These are phyloP conservation scores for Pythium brachiatum DNA, from an alignment of 352 stramenopile species.

Conservation along the genomic window DNA sequence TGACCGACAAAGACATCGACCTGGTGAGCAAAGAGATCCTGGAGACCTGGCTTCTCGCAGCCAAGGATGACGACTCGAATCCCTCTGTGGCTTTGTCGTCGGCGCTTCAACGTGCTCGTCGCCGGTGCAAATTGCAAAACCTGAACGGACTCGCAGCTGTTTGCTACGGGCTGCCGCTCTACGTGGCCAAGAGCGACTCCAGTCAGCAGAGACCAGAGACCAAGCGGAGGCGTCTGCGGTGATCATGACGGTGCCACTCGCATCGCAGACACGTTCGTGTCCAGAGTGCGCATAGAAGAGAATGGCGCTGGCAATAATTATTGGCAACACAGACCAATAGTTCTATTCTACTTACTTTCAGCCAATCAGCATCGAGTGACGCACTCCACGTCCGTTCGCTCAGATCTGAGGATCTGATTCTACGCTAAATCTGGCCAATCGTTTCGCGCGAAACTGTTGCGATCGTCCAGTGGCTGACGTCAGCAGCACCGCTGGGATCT, in stretches of 20 bases:
- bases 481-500: not conserved
- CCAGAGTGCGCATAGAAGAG: too few relatives aligned
- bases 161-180: slow-evolving; percentile 92
- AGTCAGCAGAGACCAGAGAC: not conserved
- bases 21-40: slow-evolving; percentile 75
- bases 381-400: slow-evolving; percentile 17
- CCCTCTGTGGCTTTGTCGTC: slow-evolving; percentile 3
- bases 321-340: too few relatives aligned
- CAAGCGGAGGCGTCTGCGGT: slow-evolving; percentile 18
- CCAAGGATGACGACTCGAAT: not conserved
- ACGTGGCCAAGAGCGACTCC: slow-evolving; percentile 18
- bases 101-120: slow-evolving; percentile 40
- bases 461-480: slow-evolving; percentile 10
- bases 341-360: too few relatives aligned
- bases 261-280: too few relatives aligned
- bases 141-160: slow-evolving; percentile 95
- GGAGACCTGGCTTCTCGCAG: slow-evolving; percentile 59
- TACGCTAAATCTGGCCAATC: slow-evolving; percentile 14
- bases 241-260: too few relatives aligned
- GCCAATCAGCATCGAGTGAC: slow-evolving; percentile 18
- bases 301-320: not conserved
- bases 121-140: slow-evolving; percentile 92
- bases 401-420: slow-evolving; percentile 17
- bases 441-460: slow-evolving; percentile 23
- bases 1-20: slow-evolving; percentile 98